phyloP scores from a whole-genome alignment of 2,329 filamentous ascomycete genomes.

The Curvularia spicifera region DNA sequence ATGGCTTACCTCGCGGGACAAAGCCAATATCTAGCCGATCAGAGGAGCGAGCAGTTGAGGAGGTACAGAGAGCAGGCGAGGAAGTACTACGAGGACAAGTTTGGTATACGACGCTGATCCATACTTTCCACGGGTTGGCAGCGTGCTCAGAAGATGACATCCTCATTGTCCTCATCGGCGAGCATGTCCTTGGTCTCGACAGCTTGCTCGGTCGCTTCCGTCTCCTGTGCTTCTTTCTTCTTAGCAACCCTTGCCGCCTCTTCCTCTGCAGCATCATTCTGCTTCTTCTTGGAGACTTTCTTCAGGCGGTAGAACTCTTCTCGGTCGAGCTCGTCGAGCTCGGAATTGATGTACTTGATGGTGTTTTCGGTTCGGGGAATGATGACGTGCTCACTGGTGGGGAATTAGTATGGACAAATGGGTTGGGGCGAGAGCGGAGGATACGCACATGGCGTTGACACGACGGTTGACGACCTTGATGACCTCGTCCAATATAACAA shows the following conservation, averaged over 20 bases:
- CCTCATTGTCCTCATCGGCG: constrained; percentile 77
- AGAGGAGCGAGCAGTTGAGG: no score
- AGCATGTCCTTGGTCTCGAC: constrained; percentile 68
- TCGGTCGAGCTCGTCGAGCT: constrained; percentile 94
- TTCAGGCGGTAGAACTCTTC: constrained; percentile 98
- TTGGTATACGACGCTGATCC: neutral
- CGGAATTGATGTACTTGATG: constrained; percentile 99
- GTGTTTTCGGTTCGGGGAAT: constrained; percentile 98
- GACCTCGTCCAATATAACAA: constrained; percentile 96
- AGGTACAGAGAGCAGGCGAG: no score
- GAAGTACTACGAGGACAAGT: neutral
- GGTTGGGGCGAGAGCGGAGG: neutral
- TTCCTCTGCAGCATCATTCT: constrained; percentile 55
- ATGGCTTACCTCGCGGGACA: constrained; percentile 7
- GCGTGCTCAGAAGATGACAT: constrained; percentile 75
- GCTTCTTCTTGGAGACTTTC: constrained; percentile 81
- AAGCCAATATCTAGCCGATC: neutral
- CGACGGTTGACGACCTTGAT: constrained; percentile 98
- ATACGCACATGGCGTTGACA: constrained; percentile 89
- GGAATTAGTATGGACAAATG: constrained; percentile 24
- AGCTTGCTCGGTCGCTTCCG: constrained; percentile 36
- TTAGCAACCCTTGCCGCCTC: constrained; percentile 48
- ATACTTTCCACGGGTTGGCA: constrained; percentile 1
- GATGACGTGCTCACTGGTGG: constrained; percentile 80
- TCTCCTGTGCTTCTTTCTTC: constrained; percentile 45